A percentile compares a stretch with the other conserved stretches of the same genome.
Conservation (phyloP, 768 basidiomycete genomes). For the Nevesoporus exiguus region DNA sequence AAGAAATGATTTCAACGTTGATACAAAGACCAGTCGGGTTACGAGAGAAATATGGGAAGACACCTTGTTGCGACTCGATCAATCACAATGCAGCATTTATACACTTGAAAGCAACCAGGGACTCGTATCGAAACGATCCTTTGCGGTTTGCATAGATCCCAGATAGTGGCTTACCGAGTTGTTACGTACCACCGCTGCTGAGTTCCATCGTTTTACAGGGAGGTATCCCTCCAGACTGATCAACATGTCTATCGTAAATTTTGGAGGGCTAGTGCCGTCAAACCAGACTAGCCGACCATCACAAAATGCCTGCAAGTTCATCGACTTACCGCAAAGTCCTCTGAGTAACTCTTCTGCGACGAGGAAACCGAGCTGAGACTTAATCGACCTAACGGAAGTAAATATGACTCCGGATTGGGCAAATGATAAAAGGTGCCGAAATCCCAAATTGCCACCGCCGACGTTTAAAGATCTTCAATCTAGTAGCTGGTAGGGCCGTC, state of each 20-base stretch:
- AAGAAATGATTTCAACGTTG: constrained; percentile 4
- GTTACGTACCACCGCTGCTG: constrained; percentile 19
- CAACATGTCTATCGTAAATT: neutral
- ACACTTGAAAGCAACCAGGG: constrained; percentile 25
- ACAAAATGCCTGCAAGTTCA: neutral
- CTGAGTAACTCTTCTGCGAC: neutral
- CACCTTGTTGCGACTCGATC: constrained; percentile 4
- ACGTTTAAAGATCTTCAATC: neutral
- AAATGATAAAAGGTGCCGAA: neutral
- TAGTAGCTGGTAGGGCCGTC: constrained; percentile 1
- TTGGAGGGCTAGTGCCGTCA: neutral
- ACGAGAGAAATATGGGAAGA: constrained; percentile 4
- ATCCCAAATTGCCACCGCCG: neutral
- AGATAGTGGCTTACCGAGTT: constrained; percentile 1
- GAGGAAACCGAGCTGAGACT: neutral
- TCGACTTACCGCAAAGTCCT: neutral
- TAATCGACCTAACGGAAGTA: constrained; percentile 9
- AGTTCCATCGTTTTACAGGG: neutral
- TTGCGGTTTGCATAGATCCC: constrained; percentile 10
- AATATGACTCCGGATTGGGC: constrained; percentile 3
- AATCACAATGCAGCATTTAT: constrained; percentile 16
- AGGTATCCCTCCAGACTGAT: neutral
- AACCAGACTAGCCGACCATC: neutral
- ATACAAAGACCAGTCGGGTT: constrained; percentile 5
- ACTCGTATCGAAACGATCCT: constrained; percentile 3